phyloP scores from a whole-genome alignment of 345 rosid species.

The sweet orange (Citrus sinensis) region DNA sequence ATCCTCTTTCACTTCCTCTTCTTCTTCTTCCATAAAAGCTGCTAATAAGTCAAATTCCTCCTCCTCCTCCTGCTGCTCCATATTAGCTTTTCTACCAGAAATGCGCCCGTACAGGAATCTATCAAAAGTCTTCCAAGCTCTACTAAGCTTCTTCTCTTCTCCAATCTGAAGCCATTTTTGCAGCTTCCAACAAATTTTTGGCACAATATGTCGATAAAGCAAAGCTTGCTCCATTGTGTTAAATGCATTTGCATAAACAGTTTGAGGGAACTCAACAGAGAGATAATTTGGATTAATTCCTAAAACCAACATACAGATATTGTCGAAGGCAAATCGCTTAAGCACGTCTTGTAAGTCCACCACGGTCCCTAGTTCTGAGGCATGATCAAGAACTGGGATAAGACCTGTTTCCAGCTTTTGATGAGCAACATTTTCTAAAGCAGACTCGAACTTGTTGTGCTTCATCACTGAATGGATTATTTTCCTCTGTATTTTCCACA shows the following conservation, averaged over 20 bases:
- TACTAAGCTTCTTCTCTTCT: not conserved
- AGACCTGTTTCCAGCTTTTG: constrained; percentile 7
- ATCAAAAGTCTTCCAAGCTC: not conserved
- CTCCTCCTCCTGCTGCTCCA: not conserved
- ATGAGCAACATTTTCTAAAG: not conserved
- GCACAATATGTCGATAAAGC: not conserved
- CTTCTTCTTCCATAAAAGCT: constrained; percentile 14
- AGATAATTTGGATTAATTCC: constrained; percentile 15
- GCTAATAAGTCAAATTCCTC: constrained; percentile 21
- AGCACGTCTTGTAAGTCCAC: constrained; percentile 24
- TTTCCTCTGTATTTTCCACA: constrained; percentile 24
- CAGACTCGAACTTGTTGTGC: not conserved
- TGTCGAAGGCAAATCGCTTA: constrained; percentile 19
- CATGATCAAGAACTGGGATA: constrained; percentile 9
- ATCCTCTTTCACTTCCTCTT: not conserved
- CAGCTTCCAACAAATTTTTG: not conserved
- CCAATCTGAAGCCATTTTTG: not conserved
- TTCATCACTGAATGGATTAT: constrained; percentile 8
- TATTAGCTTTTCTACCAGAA: not conserved
- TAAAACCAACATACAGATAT: constrained; percentile 25
- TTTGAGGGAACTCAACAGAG: constrained; percentile 16
- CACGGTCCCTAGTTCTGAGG: not conserved
- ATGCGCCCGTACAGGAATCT: not conserved
- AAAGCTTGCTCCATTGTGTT: not conserved
- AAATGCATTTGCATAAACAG: too few relatives aligned